These are phyloP conservation scores for Chaetomiaceae sp. DNA, from an alignment of 2,329 filamentous ascomycete species.

Conservation along the genomic window DNA sequence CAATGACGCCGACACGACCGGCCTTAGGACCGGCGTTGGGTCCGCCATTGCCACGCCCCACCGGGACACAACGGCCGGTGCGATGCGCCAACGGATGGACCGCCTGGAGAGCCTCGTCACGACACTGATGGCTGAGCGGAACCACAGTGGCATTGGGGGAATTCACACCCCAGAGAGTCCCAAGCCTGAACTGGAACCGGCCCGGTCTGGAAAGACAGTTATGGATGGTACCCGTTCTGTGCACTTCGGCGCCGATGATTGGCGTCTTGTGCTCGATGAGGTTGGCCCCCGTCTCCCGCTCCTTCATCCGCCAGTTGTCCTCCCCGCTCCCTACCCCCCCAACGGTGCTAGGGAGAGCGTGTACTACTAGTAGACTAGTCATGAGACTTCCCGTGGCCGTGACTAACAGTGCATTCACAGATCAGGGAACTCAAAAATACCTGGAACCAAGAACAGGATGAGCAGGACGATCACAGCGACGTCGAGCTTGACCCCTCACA, in stretches of 20 bases:
- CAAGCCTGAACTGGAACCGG: background rate
- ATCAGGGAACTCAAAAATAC: slow-evolving; percentile 27
- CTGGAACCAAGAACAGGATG: slow-evolving; percentile 21
- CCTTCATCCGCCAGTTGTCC: too few species aligned
- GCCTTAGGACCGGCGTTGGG: too few species aligned
- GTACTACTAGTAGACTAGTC: too few species aligned
- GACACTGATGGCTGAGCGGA: slow-evolving; percentile 18
- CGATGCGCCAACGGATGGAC: slow-evolving; percentile 24
- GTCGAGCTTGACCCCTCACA: slow-evolving; percentile 28
- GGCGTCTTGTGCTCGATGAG: slow-evolving; percentile 27
- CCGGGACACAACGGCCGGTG: slow-evolving; percentile 5
- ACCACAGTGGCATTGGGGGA: background rate
- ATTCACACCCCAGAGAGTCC: background rate
- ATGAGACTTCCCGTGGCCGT: too few species aligned
- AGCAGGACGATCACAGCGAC: slow-evolving; percentile 13
- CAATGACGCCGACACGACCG: too few species aligned
- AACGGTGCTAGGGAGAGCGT: too few species aligned
- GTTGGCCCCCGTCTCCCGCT: slow-evolving; percentile 14
- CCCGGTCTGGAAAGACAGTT: slow-evolving; percentile 18
- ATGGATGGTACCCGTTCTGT: slow-evolving; percentile 25
- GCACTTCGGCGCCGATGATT: slow-evolving; percentile 24
- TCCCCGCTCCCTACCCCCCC: too few species aligned
- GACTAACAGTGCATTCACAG: slow-evolving; percentile 10
- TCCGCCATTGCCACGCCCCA: too few species aligned
- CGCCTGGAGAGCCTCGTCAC: slow-evolving; percentile 23